Evolutionary conservation across 164 flowering plant genomes (phyloP).

Genomic region (Kalanchoe fedtschenkoi): DNA sequence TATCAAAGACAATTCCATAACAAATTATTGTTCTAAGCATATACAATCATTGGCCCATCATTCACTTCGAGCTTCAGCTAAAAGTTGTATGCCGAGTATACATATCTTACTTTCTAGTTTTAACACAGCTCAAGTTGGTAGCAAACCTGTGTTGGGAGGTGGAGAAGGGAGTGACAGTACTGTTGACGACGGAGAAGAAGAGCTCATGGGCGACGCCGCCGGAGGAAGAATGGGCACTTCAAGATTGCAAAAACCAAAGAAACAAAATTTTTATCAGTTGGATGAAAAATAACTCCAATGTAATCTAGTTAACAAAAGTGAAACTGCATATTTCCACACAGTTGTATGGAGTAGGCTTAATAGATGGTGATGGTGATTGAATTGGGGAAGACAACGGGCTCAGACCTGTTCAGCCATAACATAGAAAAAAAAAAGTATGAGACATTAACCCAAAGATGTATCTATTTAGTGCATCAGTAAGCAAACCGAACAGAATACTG

Average conservation of each 20-base stretch:
- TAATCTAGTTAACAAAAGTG: neutral
- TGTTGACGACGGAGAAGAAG: constrained; percentile 2
- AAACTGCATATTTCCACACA: neutral
- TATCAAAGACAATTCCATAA: neutral
- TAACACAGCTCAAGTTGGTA: neutral
- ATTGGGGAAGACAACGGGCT: neutral
- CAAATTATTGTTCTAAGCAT: neutral
- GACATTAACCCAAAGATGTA: too few species aligned
- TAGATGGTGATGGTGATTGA: neutral
- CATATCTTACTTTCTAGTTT: neutral
- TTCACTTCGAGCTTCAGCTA: too few species aligned
- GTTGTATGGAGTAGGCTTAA: neutral
- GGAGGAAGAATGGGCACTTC: neutral
- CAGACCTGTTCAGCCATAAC: neutral
- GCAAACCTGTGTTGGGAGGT: constrained; percentile 1
- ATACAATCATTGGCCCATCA: neutral
- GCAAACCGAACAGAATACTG: too few species aligned
- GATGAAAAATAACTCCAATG: neutral
- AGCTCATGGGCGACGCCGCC: neutral
- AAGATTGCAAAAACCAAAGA: neutral
- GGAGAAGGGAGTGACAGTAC: neutral
- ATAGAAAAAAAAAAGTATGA: neutral
- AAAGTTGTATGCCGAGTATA: too few species aligned
- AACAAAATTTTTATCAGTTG: neutral
- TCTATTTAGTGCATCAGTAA: too few species aligned